These are phyloP conservation scores for Nakaseomyces delphensis DNA, from an alignment of 1,139 yeast species.

Conservation along the genomic window DNA sequence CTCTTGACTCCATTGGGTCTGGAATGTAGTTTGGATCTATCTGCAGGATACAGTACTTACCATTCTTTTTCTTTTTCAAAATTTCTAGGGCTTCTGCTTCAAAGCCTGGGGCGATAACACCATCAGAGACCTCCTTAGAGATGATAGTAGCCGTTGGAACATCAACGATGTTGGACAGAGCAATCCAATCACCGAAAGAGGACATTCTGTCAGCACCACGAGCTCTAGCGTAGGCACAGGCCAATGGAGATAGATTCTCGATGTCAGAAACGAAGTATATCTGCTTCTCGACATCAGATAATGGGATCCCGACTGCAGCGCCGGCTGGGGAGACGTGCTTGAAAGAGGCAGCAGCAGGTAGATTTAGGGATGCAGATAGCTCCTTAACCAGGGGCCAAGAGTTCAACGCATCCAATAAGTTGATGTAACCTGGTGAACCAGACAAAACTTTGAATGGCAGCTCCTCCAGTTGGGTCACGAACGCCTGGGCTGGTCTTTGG, in stretches of 20 bases:
- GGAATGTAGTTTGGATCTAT: slow-evolving; percentile 93
- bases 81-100: slow-evolving; percentile 86
- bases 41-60: slow-evolving; percentile 92
- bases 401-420: slow-evolving; percentile 89
- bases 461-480: slow-evolving; percentile 65
- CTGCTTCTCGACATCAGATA: slow-evolving; percentile 84
- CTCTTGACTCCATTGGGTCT: slow-evolving; percentile 75
- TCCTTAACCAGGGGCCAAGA: slow-evolving; percentile 99
- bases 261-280: slow-evolving; percentile 91
- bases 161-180: slow-evolving; percentile 92
- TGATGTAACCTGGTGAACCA: slow-evolving; percentile 97
- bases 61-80: slow-evolving; percentile 86
- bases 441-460: slow-evolving; percentile 88
- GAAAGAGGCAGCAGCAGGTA: slow-evolving; percentile 98
- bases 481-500: slow-evolving; percentile 98
- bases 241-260: slow-evolving; percentile 90
- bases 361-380: slow-evolving; percentile 82
- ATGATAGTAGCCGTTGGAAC: slow-evolving; percentile 94
- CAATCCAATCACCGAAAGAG: slow-evolving; percentile 96
- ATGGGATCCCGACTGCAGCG: slow-evolving; percentile 92
- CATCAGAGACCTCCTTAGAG: slow-evolving; percentile 95
- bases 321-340: slow-evolving; percentile 99
- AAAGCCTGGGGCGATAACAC: slow-evolving; percentile 97
- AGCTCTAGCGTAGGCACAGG: slow-evolving; percentile 97
- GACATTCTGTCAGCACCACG: slow-evolving; percentile 99